Evolutionary conservation across 1,284 basidiomycete species (phyloP).

Genomic region (Tilletia indica): DNA sequence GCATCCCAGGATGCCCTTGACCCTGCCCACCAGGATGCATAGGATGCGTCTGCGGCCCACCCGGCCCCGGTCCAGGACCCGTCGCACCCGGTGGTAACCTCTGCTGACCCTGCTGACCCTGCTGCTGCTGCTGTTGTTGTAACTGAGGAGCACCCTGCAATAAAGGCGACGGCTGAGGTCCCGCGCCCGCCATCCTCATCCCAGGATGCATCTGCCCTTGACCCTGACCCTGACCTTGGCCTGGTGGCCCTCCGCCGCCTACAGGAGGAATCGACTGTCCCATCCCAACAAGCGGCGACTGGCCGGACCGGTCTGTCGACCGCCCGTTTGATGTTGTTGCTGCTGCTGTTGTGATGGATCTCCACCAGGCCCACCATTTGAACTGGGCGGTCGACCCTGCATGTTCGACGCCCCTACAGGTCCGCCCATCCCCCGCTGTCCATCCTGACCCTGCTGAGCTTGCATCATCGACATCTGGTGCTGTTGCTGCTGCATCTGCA

Average conservation of each 20-base stretch:
- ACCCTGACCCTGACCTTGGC: conserved; percentile 15
- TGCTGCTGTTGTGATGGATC: conserved; percentile 23
- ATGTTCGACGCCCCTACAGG: no score
- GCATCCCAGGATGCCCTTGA: neutral
- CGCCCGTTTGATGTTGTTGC: conserved; percentile 1
- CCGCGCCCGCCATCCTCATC: conserved; percentile 1
- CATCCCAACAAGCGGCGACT: neutral
- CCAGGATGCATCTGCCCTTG: conserved; percentile 23
- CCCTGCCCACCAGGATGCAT: neutral
- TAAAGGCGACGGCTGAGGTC: conserved; percentile 27
- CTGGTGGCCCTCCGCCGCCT: no score
- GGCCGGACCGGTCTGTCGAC: neutral
- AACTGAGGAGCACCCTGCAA: conserved; percentile 16
- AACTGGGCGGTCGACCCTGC: no score
- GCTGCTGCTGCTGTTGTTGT: conserved; percentile 10
- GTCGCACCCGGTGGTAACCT: neutral
- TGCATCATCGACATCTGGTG: neutral
- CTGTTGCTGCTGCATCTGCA: conserved; percentile 8
- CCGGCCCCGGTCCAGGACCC: neutral
- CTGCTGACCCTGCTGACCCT: neutral
- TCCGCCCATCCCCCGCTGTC: conserved; percentile 10
- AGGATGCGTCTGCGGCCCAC: neutral
- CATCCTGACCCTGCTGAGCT: conserved; percentile 15
- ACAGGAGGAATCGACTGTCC: conserved; percentile 1
- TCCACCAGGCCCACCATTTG: no score